These are phyloP conservation scores for Carex pumila DNA, from an alignment of 176 grass and related monocot species.

Conservation along the genomic window DNA sequence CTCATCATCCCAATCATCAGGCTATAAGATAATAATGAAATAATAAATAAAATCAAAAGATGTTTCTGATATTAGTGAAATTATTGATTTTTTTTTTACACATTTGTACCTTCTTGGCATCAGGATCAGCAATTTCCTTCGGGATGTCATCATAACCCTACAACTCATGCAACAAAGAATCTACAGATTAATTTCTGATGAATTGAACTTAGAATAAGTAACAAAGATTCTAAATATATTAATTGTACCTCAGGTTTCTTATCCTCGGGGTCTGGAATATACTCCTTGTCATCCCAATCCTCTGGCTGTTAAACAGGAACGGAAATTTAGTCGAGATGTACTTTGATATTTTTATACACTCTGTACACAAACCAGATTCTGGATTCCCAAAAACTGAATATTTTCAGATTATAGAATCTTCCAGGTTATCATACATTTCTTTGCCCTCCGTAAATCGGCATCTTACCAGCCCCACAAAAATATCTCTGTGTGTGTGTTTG, in stretches of 20 bases:
- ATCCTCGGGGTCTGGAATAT: conserved; percentile 86
- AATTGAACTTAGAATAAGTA: not conserved
- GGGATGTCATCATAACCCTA: conserved; percentile 85
- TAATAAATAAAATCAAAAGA: not conserved
- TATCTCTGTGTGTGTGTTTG: not conserved
- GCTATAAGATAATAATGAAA: conserved; percentile 36
- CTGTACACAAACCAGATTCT: not conserved
- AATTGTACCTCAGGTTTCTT: conserved; percentile 75
- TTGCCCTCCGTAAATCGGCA: not conserved
- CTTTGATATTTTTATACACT: not conserved
- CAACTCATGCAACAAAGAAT: conserved; percentile 3
- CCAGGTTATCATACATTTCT: not conserved
- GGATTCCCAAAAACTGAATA: not conserved
- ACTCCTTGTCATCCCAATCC: conserved; percentile 95
- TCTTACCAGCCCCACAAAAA: not conserved
- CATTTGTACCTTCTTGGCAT: conserved; percentile 64
- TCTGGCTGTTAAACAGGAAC: conserved; percentile 47
- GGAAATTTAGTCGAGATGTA: not conserved
- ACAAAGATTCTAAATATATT: not conserved
- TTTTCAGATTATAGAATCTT: not conserved
- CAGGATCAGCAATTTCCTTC: conserved; percentile 71
- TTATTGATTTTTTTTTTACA: not conserved
- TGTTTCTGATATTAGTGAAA: not conserved
- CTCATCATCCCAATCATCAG: conserved; percentile 93
- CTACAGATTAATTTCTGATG: not conserved